Evolutionary conservation across 1,284 basidiomycete genomes (phyloP).

Genomic region (Sphagnurus paluster): DNA sequence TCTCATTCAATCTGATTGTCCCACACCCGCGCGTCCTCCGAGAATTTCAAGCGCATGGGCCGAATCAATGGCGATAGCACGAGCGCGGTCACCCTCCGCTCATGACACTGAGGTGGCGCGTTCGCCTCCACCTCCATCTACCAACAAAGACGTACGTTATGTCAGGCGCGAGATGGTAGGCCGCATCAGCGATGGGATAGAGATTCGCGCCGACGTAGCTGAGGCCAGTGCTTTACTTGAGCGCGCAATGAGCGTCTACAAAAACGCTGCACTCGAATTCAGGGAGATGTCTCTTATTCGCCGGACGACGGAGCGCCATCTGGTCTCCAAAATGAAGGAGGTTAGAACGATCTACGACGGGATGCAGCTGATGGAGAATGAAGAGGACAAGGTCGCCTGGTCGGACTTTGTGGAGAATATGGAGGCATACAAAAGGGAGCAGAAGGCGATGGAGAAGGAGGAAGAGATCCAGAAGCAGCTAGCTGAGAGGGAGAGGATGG

Average conservation of each 20-base stretch:
- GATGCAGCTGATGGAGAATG: conserved; percentile 20
- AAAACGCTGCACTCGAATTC: conserved; percentile 12
- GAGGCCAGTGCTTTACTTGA: conserved; percentile 18
- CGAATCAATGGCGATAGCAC: not conserved
- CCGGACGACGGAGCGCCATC: conserved; percentile 12
- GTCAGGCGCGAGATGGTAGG: conserved; percentile 22
- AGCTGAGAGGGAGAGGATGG: not conserved
- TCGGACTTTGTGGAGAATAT: conserved; percentile 2
- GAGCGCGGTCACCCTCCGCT: not conserved
- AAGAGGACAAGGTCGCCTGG: conserved; percentile 8
- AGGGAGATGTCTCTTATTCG: conserved; percentile 19
- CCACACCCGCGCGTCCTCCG: not conserved
- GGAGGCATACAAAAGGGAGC: not conserved
- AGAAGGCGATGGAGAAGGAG: conserved; percentile 4
- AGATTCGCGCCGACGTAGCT: conserved; percentile 11
- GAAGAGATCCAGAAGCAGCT: not conserved
- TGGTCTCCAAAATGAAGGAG: conserved; percentile 21
- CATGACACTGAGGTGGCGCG: not conserved
- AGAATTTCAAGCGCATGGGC: not conserved
- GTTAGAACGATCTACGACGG: conserved; percentile 28
- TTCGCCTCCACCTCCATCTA: conserved; percentile 8
- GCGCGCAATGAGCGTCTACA: conserved; percentile 8
- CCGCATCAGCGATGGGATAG: conserved; percentile 16
- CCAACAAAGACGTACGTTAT: conserved; percentile 21
- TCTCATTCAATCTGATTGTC: not conserved